phyloP scores from a whole-genome alignment of 139 green algal genomes.

The Choricystis sp. region DNA sequence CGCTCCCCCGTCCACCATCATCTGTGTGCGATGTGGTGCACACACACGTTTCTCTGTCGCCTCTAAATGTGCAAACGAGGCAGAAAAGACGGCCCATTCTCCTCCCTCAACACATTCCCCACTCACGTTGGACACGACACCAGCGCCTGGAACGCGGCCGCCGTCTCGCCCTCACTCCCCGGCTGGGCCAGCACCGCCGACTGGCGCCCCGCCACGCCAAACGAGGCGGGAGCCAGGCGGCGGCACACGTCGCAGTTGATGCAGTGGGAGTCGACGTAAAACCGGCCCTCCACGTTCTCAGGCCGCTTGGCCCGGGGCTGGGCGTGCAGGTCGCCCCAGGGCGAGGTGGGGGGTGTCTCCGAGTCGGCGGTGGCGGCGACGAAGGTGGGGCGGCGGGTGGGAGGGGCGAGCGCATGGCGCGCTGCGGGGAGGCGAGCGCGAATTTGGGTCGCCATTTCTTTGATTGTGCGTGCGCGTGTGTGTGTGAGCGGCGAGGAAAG shows the following conservation, averaged over 20 bases:
- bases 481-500: no score
- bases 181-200: not conserved
- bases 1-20: no score
- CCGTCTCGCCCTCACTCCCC: no score
- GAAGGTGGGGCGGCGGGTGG: not conserved
- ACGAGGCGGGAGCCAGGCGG: not conserved
- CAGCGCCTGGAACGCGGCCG: not conserved
- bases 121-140: not conserved
- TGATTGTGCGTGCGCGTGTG: no score
- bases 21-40: no score
- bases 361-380: not conserved
- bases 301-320: not conserved
- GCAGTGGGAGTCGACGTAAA: constrained; percentile 1
- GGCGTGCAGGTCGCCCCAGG: no score
- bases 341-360: no score
- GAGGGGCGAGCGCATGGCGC: not conserved
- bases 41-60: no score
- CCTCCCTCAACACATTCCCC: no score
- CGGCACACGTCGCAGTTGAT: constrained; percentile 4
- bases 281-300: not conserved
- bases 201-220: not conserved
- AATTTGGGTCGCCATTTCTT: not conserved
- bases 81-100: no score
- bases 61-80: no score
- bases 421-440: not conserved